Evolutionary conservation across 768 basidiomycete genomes (phyloP).

Genomic region (Gloeopeniophorella convolvens): DNA sequence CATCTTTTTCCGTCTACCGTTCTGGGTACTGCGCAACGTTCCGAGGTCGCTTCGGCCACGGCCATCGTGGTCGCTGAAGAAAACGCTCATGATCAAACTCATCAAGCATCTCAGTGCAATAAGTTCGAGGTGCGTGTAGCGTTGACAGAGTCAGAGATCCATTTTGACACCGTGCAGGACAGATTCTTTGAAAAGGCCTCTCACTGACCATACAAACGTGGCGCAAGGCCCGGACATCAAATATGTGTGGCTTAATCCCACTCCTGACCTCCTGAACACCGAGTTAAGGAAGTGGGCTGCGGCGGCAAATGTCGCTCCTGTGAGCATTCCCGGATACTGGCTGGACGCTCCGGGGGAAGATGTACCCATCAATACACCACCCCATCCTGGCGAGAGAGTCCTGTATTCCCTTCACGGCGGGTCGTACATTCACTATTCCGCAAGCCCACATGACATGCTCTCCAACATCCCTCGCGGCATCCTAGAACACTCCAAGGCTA

Average conservation of each 20-base stretch:
- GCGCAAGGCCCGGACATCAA: not conserved
- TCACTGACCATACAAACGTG: not conserved
- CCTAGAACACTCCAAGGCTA: too few species aligned
- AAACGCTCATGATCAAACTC: not conserved
- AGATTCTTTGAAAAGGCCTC: not conserved
- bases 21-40: not conserved
- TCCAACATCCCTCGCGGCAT: too few species aligned
- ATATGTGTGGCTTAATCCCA: slow-evolving; percentile 14
- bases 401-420: too few species aligned
- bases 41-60: not conserved
- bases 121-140: too few species aligned
- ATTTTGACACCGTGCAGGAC: not conserved
- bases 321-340: slow-evolving; percentile 15
- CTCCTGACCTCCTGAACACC: slow-evolving; percentile 5
- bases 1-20: not conserved
- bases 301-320: slow-evolving; percentile 15
- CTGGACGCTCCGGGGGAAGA: too few species aligned
- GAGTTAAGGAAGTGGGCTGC: slow-evolving; percentile 13
- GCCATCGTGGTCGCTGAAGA: not conserved
- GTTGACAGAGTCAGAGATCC: not conserved
- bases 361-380: too few species aligned
- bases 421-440: too few species aligned
- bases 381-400: too few species aligned
- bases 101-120: too few species aligned
- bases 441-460: too few species aligned